Conservation (phyloP, 164 flowering plant genomes). For the Sedum album region DNA sequence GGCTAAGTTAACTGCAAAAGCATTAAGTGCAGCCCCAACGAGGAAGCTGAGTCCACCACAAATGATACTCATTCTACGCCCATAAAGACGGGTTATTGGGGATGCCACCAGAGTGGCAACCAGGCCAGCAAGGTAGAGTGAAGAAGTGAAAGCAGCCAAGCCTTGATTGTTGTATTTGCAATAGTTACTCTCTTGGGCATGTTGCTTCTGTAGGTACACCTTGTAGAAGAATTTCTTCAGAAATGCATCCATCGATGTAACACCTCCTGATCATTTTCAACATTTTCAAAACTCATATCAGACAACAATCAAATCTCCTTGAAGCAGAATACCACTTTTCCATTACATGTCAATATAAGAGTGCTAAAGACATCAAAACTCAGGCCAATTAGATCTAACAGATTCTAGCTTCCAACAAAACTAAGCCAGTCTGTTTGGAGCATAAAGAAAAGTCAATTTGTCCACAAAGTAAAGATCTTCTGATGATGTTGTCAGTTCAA, state of each 20-base stretch:
- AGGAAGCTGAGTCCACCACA: constrained; percentile 77
- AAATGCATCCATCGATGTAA: constrained; percentile 86
- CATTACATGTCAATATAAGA: background rate
- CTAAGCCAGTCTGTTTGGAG: background rate
- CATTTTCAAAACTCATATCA: background rate
- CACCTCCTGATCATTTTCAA: constrained; percentile 58
- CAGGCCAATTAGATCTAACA: background rate
- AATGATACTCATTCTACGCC: constrained; percentile 61
- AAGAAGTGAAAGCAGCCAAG: constrained; percentile 80
- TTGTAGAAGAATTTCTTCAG: constrained; percentile 55
- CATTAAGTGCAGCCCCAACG: constrained; percentile 62
- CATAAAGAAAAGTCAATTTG: background rate
- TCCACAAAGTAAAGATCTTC: background rate
- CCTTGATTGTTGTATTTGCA: constrained; percentile 82
- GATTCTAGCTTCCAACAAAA: background rate
- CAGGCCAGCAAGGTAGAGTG: constrained; percentile 80
- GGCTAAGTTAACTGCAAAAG: constrained; percentile 48
- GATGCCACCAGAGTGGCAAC: constrained; percentile 67
- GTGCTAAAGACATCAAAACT: background rate
- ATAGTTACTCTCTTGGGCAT: constrained; percentile 67
- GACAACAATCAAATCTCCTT: background rate
- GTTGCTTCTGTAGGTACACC: constrained; percentile 43
- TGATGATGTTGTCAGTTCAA: background rate
- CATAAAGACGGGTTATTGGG: constrained; percentile 59
- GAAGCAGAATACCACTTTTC: too few species aligned